Base-by-base conservation (phyloP, 1,284 basidiomycete species). In the Sanguinoderma infundibulare region DNA sequence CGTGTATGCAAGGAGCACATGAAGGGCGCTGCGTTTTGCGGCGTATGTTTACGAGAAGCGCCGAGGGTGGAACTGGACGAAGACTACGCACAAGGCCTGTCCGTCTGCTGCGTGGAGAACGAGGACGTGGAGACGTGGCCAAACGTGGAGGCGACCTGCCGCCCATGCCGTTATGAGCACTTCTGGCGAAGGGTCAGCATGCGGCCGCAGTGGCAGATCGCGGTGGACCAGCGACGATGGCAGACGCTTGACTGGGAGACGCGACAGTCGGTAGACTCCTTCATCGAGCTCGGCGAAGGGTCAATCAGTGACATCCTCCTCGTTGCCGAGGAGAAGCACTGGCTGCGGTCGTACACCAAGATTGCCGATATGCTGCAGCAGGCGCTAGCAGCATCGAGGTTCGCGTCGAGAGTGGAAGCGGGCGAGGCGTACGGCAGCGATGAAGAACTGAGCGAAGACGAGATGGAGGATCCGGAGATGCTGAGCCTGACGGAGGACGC, bases 241-340 rank as follows among this genome's bases (percentile, higher is more conserved):
- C 68, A 76, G 61, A 54, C 75, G 67, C 52, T 72, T 53, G 89
- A 91, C 68, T 90, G 88, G 87, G 89, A 91, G 71, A 84, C 86
- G 46, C 80, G 86, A 50, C 81, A 81, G 66, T 75, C 77, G 2
- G 73, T 92, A 5, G 87, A 89, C 57, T 79, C 81, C 14, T 92
- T 90, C 74, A 73, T 92, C 44, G 89, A 91, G 56, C 76, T 87
- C 20, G 89, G 84, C 3, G 90, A 92, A 65, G 90, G 90, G n/a
- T 81, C 78, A 1, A 81, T 91, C 58, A 68, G 72, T 30, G 86
- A 89, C 50, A 84, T 91, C n/a, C 71, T 91, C 34, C 70, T 70
- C 44, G 71, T 87, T 28, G 87, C 86, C 30, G 78, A 83, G 62
- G 90, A 92, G 72, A 89, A 89, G 73, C 77, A 80, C 56, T 92